Base-by-base conservation (phyloP, 1,139 yeast species). In the Magnusiomyces starmeri region DNA sequence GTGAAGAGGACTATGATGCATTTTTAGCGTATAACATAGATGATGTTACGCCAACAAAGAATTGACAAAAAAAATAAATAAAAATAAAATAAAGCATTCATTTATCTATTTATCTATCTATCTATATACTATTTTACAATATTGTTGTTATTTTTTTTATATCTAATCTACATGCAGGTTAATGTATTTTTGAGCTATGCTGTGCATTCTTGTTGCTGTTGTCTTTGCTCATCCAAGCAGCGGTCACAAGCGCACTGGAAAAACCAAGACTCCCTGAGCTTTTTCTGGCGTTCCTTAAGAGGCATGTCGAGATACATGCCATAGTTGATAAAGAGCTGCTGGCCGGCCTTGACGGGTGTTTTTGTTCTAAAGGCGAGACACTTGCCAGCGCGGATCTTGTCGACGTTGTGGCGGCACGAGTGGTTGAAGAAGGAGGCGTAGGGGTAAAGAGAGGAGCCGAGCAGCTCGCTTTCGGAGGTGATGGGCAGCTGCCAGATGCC, bases 381-480 rank as follows among this genome's bases (percentile, higher is more conserved):
- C 16, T 72, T 62, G 1, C 66, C 70, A 0, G 50, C 51, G 21
- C 78, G 65, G 20, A 55, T 55, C 54, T 75, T 75, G 9, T 55
- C 59, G 25, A 81, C 60, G 54, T 77, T 79, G 14, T 84, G 82
- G 2, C 62, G 64, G 65, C 86, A 83, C 1, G 66, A 79, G 62
- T 83, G 89, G 60, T 83, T 83, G 71, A 83, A 83, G 60, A 73
- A 83, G 1, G 89, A 83, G 0, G 85, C 87, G 20, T 77, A 74
- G 0, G 89, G 86, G 55, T 74, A 81, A 1, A 83, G 74, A n/a
- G 79, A 76, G 58, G 80, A 81, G 0, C 90, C 90, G 50, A 82
- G 72, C 59, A 78, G 82, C 61, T 83, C 90, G 53, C 77, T 74
- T 46, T 79, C 81, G 48, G 56, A 71, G 77, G 14, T 60, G 53